Percentiles rank a stretch among this genome's conserved stretches.
phyloP scores from a whole-genome alignment of 805 yeast species.

The Scheffersomyces stipitis region DNA sequence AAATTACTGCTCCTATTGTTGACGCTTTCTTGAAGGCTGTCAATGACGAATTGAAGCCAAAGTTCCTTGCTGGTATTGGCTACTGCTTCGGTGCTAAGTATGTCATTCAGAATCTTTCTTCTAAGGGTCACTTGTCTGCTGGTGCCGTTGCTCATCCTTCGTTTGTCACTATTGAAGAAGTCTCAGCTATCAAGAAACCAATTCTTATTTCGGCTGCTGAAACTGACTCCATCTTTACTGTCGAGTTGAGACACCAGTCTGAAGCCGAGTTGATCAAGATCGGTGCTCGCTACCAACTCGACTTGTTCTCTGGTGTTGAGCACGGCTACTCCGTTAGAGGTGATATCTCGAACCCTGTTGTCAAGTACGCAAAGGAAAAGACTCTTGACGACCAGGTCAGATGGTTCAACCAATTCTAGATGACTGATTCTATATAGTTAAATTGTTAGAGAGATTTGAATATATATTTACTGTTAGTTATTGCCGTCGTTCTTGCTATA shows the following conservation, averaged over 20 bases:
- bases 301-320: slow-evolving; percentile 56
- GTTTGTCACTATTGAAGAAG: slow-evolving; percentile 61
- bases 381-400: slow-evolving; percentile 46
- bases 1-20: slow-evolving; percentile 48
- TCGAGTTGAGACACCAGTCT: slow-evolving; percentile 59
- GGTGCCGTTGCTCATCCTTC: slow-evolving; percentile 87
- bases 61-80: slow-evolving; percentile 61
- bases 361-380: slow-evolving; percentile 65
- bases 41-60: slow-evolving; percentile 37
- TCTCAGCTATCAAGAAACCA: slow-evolving; percentile 59
- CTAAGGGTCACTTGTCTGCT: slow-evolving; percentile 43
- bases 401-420: slow-evolving; percentile 13
- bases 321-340: slow-evolving; percentile 86
- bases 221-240: slow-evolving; percentile 59
- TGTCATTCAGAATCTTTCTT: slow-evolving; percentile 27
- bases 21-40: slow-evolving; percentile 44
- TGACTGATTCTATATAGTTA: no score
- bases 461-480: no score
- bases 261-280: slow-evolving; percentile 55
- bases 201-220: slow-evolving; percentile 73
- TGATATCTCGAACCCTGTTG: slow-evolving; percentile 52
- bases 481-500: no score
- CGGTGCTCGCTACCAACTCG: slow-evolving; percentile 56
- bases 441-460: no score
- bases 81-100: slow-evolving; percentile 37